Evolutionary conservation across 176 grass and related monocot species (phyloP).

Genomic region (Neostapfia colusana): DNA sequence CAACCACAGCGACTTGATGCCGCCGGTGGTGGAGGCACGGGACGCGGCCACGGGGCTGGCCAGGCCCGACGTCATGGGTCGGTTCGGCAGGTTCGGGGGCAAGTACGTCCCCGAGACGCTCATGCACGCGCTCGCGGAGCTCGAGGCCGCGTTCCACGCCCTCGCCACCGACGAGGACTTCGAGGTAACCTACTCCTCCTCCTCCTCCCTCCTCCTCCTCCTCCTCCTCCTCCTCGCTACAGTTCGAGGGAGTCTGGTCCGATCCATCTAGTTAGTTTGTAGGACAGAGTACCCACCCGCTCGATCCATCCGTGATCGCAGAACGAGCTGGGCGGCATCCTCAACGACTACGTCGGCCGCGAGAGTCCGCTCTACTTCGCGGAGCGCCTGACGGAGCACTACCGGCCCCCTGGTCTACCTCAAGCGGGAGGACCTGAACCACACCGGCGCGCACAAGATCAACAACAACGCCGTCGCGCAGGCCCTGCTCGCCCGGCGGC

Average conservation of each 20-base stretch:
- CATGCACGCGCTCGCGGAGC: conserved; percentile 83
- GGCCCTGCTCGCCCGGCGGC: conserved; percentile 72
- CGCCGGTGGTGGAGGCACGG: no score
- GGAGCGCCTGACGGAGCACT: conserved; percentile 79
- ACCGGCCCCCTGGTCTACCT: conserved; percentile 76
- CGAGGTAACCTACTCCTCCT: conserved; percentile 40
- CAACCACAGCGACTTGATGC: no score
- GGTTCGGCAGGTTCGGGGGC: conserved; percentile 87
- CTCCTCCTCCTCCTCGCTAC: no score
- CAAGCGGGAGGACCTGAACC: conserved; percentile 97
- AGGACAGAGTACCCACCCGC: no score
- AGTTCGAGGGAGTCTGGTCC: no score
- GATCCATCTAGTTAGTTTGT: no score
- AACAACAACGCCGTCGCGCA: conserved; percentile 95
- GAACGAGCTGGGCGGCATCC: conserved; percentile 76
- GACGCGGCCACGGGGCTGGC: conserved; percentile 6
- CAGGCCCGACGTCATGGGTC: conserved; percentile 66
- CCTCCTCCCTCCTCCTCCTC: no score
- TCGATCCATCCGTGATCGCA: conserved; percentile 17
- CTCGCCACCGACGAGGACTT: conserved; percentile 70
- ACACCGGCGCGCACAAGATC: conserved; percentile 97
- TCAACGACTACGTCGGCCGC: conserved; percentile 87
- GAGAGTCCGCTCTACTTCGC: conserved; percentile 97
- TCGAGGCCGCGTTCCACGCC: conserved; percentile 70
- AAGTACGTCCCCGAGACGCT: conserved; percentile 98